A percentile compares a stretch with the other conserved stretches of the same genome.
Conservation (phyloP, 2,329 filamentous ascomycete genomes). For the Epicoccum nigrum region DNA sequence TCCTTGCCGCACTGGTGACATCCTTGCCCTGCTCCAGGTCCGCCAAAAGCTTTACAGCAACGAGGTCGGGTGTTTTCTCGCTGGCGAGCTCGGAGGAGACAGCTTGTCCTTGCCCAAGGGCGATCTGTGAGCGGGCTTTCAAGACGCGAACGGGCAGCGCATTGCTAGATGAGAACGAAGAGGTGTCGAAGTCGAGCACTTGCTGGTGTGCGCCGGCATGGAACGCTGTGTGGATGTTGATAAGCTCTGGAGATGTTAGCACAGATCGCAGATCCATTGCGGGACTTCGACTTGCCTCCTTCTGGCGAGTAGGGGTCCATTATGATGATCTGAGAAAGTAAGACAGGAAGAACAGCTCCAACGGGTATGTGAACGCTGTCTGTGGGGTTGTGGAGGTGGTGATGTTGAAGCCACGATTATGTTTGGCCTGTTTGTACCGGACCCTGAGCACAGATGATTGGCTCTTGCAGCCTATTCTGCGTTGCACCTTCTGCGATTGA, state of each 20-base stretch:
- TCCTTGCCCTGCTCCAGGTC: conserved; percentile 58
- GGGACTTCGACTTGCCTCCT: conserved; percentile 56
- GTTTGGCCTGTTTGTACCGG: conserved; percentile 38
- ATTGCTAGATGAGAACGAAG: conserved; percentile 79
- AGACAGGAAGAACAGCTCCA: conserved; percentile 1
- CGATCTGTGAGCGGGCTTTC: conserved; percentile 80
- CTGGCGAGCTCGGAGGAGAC: conserved; percentile 72
- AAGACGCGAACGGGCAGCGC: conserved; percentile 76
- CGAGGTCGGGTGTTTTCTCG: conserved; percentile 71
- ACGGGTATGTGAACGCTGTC: conserved; percentile 3
- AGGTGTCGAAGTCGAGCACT: conserved; percentile 84
- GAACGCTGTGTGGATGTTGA: conserved; percentile 71
- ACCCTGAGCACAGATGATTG: conserved; percentile 33
- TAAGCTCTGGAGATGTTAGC: conserved; percentile 59
- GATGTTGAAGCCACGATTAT: conserved; percentile 41
- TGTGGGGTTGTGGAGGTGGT: conserved; percentile 17
- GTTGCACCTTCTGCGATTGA: not conserved
- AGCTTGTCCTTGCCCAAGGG: conserved; percentile 76
- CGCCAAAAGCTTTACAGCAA: conserved; percentile 78
- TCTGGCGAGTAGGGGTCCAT: conserved; percentile 68
- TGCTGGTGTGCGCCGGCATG: conserved; percentile 82
- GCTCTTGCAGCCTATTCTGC: conserved; percentile 3
- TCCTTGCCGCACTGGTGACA: conserved; percentile 66
- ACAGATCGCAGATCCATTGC: not conserved
- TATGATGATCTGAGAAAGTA: conserved; percentile 1